Evolutionary conservation across 129 eudicot species (phyloP).

Genomic region (Tagetes patula): DNA sequence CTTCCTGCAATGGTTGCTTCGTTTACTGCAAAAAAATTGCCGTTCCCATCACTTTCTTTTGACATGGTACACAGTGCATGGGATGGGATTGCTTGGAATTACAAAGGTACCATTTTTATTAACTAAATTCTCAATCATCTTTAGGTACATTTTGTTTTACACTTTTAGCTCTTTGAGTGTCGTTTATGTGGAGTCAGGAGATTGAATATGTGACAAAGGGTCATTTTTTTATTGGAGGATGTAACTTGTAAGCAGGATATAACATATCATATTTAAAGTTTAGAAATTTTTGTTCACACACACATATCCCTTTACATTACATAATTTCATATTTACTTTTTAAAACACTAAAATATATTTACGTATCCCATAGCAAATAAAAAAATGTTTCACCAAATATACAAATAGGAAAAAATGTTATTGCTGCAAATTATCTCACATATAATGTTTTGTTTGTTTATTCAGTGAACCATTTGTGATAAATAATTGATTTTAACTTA

Average conservation of each 20-base stretch:
- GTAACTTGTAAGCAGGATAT: background rate
- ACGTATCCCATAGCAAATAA: no score
- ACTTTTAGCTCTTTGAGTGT: conserved; percentile 8
- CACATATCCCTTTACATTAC: no score
- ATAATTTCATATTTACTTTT: no score
- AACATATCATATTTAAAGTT: background rate
- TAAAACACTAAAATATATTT: no score
- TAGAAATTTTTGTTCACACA: background rate
- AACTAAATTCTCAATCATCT: background rate
- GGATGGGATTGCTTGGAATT: conserved; percentile 78
- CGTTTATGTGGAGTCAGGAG: conserved; percentile 16
- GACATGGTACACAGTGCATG: conserved; percentile 98
- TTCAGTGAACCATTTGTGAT: background rate
- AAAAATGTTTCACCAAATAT: background rate
- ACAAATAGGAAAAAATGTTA: background rate
- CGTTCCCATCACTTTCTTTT: conserved; percentile 87
- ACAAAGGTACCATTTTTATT: conserved; percentile 56
- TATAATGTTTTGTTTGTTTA: no score
- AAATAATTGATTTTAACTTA: background rate
- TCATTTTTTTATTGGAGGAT: background rate
- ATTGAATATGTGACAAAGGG: conserved; percentile 8
- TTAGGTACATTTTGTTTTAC: background rate
- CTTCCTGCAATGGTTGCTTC: conserved; percentile 98
- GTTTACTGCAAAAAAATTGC: conserved; percentile 69
- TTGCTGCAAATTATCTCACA: background rate